Conservation (phyloP, 2,329 filamentous ascomycete species). For the Albifimbria verrucaria region DNA sequence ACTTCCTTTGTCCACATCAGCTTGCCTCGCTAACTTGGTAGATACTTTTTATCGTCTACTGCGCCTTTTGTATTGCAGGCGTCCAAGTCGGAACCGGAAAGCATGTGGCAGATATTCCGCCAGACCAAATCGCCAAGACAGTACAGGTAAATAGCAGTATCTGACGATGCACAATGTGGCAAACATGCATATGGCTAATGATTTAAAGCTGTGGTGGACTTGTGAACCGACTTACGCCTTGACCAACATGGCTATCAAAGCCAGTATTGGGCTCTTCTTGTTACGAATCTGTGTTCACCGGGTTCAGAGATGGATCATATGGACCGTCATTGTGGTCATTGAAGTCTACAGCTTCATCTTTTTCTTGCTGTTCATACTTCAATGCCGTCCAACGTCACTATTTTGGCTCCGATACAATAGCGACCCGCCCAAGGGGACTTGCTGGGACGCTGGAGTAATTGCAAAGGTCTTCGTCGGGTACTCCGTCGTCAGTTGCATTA, state of each 20-base stretch:
- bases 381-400: slow-evolving; percentile 34
- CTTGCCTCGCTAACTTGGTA: not conserved
- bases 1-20: not conserved
- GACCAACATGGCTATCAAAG: slow-evolving; percentile 30
- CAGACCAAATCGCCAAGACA: slow-evolving; percentile 17
- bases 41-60: slow-evolving; percentile 21
- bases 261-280: slow-evolving; percentile 36
- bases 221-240: slow-evolving; percentile 39
- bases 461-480: slow-evolving; percentile 31
- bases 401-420: slow-evolving; percentile 31
- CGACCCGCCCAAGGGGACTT: slow-evolving; percentile 25
- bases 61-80: slow-evolving; percentile 22
- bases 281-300: slow-evolving; percentile 28
- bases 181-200: slow-evolving; percentile 5
- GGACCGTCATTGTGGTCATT: slow-evolving; percentile 21
- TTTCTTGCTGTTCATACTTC: slow-evolving; percentile 36
- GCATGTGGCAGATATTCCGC: slow-evolving; percentile 15
- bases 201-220: slow-evolving; percentile 33
- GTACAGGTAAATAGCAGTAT: slow-evolving; percentile 22
- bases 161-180: not conserved
- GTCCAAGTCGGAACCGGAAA: slow-evolving; percentile 23
- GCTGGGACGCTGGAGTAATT: slow-evolving; percentile 22
- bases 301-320: slow-evolving; percentile 28
- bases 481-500: slow-evolving; percentile 33
- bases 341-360: slow-evolving; percentile 31